These are phyloP conservation scores for Cladophialophora chaetospira DNA, from an alignment of 2,329 filamentous ascomycete genomes.

Conservation along the genomic window DNA sequence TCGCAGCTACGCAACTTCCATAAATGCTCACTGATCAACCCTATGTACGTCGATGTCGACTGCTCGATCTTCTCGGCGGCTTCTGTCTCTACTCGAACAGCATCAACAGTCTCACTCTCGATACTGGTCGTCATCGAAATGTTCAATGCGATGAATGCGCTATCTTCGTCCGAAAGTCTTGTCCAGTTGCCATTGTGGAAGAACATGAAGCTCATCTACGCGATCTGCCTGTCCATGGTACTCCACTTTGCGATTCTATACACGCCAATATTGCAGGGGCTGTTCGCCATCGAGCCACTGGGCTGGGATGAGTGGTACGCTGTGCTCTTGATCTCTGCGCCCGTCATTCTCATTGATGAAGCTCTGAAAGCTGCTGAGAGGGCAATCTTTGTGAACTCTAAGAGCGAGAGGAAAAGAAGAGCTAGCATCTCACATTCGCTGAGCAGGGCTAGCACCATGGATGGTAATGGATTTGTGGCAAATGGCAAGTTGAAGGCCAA, in stretches of 20 bases:
- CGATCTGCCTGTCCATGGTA: conserved; percentile 87
- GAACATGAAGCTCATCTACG: conserved; percentile 98
- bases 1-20: conserved; percentile 92
- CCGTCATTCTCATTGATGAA: conserved; percentile 88
- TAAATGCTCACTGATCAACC: conserved; percentile 64
- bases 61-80: conserved; percentile 89
- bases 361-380: conserved; percentile 77
- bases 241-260: conserved; percentile 95
- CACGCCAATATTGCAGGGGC: conserved; percentile 78
- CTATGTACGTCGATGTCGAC: conserved; percentile 83
- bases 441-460: neutral
- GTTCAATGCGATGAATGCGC: conserved; percentile 98
- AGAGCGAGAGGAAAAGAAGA: conserved; percentile 4
- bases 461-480: conserved; percentile 23
- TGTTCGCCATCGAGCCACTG: conserved; percentile 90
- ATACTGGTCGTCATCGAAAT: conserved; percentile 96
- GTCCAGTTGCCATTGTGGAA: conserved; percentile 94
- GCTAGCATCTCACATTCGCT: conserved; percentile 1
- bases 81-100: conserved; percentile 72
- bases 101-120: conserved; percentile 89
- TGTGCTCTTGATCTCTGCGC: conserved; percentile 81
- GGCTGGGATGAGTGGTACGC: conserved; percentile 89
- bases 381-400: conserved; percentile 53
- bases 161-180: conserved; percentile 92
- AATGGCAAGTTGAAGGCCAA: conserved; percentile 35